Percentiles rank a stretch among this genome's conserved stretches.
These are phyloP conservation scores for Inga laurina DNA, from an alignment of 306 rosid species.

Conservation along the genomic window DNA sequence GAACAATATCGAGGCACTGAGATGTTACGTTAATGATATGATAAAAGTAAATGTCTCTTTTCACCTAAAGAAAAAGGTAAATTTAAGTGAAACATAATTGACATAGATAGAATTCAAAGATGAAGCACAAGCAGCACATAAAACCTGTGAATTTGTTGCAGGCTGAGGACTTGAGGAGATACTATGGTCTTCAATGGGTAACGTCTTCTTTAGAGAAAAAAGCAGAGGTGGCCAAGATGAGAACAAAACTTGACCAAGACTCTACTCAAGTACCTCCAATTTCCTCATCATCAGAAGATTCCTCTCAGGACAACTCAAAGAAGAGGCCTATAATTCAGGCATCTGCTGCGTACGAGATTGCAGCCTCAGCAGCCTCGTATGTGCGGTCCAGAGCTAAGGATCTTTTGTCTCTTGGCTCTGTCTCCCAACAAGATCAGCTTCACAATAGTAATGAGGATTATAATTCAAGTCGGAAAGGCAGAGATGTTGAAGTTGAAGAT, in stretches of 20 bases:
- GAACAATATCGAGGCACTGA: no score
- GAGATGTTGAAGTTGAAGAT: constrained; percentile 28
- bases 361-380: constrained; percentile 88
- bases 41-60: no score
- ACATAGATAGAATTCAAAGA: no score
- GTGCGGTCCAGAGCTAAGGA: constrained; percentile 60
- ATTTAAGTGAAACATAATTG: no score
- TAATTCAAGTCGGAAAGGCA: constrained; percentile 19
- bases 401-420: constrained; percentile 43
- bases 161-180: constrained; percentile 68
- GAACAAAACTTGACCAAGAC: constrained; percentile 50
- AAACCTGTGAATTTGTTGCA: constrained; percentile 42
- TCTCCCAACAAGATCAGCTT: constrained; percentile 33
- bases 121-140: not conserved
- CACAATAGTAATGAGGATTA: not conserved
- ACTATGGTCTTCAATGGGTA: constrained; percentile 62
- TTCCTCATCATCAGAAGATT: constrained; percentile 26
- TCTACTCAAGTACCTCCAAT: constrained; percentile 40
- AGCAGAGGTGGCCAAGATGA: constrained; percentile 53
- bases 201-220: constrained; percentile 84
- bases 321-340: constrained; percentile 43
- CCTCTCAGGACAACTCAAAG: constrained; percentile 30
- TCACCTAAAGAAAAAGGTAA: no score
- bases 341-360: constrained; percentile 71
- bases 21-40: no score